Base-by-base conservation (phyloP, 2,329 filamentous ascomycete genomes). In the Xylariales sp. region DNA sequence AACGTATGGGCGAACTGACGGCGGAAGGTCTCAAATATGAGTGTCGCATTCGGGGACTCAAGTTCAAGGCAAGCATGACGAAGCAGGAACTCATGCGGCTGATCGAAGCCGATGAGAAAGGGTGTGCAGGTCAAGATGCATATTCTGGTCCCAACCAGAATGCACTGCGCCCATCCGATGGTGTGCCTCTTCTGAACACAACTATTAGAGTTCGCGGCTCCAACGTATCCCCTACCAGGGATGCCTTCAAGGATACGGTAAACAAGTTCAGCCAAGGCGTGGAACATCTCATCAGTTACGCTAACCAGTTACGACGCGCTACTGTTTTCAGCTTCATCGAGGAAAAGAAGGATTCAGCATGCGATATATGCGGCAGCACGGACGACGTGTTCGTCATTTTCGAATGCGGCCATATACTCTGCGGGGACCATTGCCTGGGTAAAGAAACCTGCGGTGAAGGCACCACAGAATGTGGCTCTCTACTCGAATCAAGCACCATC, bases 381-480 rank as follows among this genome's bases (percentile, higher is more conserved):
- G 10, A 41, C 1, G 38, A 44, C 2, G 34, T 55, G 4, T 43
- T 40, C 4, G 38, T 60, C 9, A 46, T 59, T 18, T 43, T 46
- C 10, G 46, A 52, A n/a, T 60, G 58, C 38, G 58, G 58, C 5
- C 58, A 60, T 34, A 36, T 59, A 2, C 34, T 60, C 9, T 60
- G 58, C 42, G n/a, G n/a, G n/a, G 24, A 29, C 2, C 24, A 41
- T 2, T 51, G 56, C 28, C 18, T 41, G 6, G 31, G 19, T 14
- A 27, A 14, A 2, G 31, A 22, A 10, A 12, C 18, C 16, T 60
- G 57, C 39, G 52, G 53, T 8, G 40, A 46, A 10, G 16, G 22
- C 9, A 25, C 27, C 12, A 46, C 7, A 10, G 9, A 11, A 5
- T 55, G 53, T 29, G 18, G 33, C 11, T 44, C 49, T 12, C 10